Evolutionary conservation across 2,329 filamentous ascomycete species (phyloP), one percentile per base, ranked within the genome.

Genomic region (Aspergillus pseudonomiae): DNA sequence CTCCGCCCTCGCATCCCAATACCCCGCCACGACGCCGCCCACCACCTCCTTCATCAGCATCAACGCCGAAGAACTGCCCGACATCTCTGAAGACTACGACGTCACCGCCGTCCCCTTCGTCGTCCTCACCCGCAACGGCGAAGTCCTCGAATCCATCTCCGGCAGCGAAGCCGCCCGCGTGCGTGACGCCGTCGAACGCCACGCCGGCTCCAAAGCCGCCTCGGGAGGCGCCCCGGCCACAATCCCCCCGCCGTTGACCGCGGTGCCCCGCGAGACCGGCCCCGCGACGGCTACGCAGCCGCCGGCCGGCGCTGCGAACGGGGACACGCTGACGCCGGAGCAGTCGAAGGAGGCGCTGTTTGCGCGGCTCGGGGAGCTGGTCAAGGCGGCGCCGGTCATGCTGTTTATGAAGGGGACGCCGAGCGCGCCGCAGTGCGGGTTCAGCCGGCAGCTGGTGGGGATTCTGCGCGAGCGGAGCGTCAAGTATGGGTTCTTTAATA

Each of bases 401-500:
- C 84, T 99, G 32, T 99, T 99, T 80, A 97, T 97, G 93, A 97
- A 97, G 82, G 94, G 93, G n/a, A 96, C 92, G 3, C 93, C 93
- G 0, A 92, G 89, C 68, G 86, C 88, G 36, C 93, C 93, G 1
- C 91, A 96, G 79, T 97, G 94, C 74, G 93, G 95, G 2, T 99
- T 99, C 81, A 96, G 92, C 69, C 85, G 94, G 70, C 93, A 97
- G 81, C 82, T 97, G 52, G 95, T 99, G 50, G 89, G 84, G 30
- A 87, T 99, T 54, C 81, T 99, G 72, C 87, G 95, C 59, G 94
- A 98, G 80, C 90, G 93, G 75, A 91, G 91, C 57, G 91, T 99
- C 65, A 93, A 96, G 77, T 99, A 98, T 78, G 95, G 95, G 24
- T 99, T 99, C 84, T 99, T 99, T 84, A 98, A 99, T 77, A 99